Evolutionary conservation across 148 eudicot species (phyloP).

Genomic region (Rhododendron ferrugineum): DNA sequence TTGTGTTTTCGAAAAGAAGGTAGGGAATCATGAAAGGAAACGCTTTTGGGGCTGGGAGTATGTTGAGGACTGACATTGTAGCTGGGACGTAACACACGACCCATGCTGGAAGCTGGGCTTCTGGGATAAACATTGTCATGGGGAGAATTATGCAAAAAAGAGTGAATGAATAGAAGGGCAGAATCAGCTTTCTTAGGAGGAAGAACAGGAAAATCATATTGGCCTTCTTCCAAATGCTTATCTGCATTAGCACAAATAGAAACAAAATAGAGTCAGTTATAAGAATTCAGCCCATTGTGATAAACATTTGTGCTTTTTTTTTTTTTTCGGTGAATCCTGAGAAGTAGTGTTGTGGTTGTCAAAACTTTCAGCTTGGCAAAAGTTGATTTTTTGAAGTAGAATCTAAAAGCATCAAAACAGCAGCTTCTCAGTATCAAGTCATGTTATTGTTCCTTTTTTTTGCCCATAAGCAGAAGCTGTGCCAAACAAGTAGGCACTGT

Average conservation of each 20-base stretch:
- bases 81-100: slow-evolving; percentile 92
- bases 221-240: slow-evolving; percentile 78
- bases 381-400: neutral
- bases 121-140: slow-evolving; percentile 97
- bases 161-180: slow-evolving; percentile 95
- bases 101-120: slow-evolving; percentile 87
- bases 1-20: slow-evolving; percentile 94
- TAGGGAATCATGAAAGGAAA: slow-evolving; percentile 96
- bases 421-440: neutral
- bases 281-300: neutral
- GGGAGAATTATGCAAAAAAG: slow-evolving; percentile 93
- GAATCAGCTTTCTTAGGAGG: slow-evolving; percentile 78
- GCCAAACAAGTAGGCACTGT: neutral
- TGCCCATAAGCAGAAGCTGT: neutral
- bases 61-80: slow-evolving; percentile 83
- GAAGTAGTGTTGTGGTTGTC: neutral
- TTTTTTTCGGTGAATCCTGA: neutral
- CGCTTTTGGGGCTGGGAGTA: slow-evolving; percentile 90
- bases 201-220: slow-evolving; percentile 90
- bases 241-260: slow-evolving; percentile 40
- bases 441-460: neutral
- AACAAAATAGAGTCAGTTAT: slow-evolving; percentile 4
- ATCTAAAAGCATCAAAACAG: neutral
- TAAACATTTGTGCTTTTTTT: neutral
- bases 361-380: neutral